Evolutionary conservation across 495 filamentous ascomycete genomes (phyloP), one percentile per base, ranked within the genome.

Genomic region (Penicillium cosmopolitanum): DNA sequence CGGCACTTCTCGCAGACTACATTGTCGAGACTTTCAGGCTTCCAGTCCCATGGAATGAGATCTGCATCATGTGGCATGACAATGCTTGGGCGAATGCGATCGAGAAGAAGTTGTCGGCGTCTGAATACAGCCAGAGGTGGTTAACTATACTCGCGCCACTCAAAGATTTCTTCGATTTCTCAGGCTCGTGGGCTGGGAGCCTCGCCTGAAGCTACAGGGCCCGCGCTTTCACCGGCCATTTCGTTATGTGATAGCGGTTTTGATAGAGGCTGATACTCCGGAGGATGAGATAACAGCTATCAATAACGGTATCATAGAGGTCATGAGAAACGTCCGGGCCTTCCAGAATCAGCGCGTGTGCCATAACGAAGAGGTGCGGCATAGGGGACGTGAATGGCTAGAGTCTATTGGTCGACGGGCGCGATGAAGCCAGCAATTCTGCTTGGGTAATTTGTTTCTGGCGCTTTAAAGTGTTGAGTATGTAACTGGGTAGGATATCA

Each of bases 381-480:
- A 18, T 3, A 56, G 5, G 36, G 54, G 54, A 38, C 54, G 54
- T 4, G 54, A 56, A 56, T 56, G 54, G 54, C 28, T 56, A 10
- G 38, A 9, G 15, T 56, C 54, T 1, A 35, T 55, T 47, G 53
- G 42, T 47, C 53, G 53, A 19, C 53, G 25, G 47, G 53, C 40
- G 15, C 40, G 25, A 40, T 21, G 19, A 21, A 21, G 19, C 19
- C 2, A 21, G 19, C 2, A 21, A 21, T 21, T 21, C 19, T 21
- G 19, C 19, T 2, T 1, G 19, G 19, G 19, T 21, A 1, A 21
- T 21, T 21, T 21, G 19, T 21, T 21, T 21, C 19, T 21, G 19
- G 19, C 2, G 19, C 19, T 21, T 21, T 21, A 21, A 2, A 2
- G 19, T 21, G 1, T 21, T 21, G 19, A 21, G 19, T 21, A 21